Evolutionary conservation across 148 eudicot species (phyloP).

Genomic region (Diospyros lotus): DNA sequence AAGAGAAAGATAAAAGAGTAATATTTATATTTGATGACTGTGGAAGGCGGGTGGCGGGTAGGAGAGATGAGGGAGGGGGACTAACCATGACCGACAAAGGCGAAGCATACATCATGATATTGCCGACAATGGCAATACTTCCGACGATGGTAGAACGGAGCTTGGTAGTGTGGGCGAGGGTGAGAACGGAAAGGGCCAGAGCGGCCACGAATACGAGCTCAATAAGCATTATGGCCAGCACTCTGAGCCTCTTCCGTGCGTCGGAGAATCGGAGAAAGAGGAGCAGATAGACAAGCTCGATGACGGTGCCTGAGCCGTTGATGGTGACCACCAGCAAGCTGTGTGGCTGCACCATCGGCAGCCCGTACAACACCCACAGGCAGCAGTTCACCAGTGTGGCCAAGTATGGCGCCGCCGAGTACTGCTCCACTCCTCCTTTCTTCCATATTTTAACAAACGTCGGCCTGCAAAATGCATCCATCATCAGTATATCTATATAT

Average conservation of each 20-base stretch:
- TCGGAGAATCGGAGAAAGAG: conserved; percentile 50
- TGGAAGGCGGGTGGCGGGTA: too few species aligned
- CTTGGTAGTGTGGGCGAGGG: conserved; percentile 38
- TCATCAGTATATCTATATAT: too few species aligned
- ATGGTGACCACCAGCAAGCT: conserved; percentile 58
- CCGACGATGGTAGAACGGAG: conserved; percentile 54
- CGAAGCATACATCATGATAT: conserved; percentile 70
- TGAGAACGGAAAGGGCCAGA: conserved; percentile 40
- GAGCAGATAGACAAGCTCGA: conserved; percentile 46
- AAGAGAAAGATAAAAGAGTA: too few species aligned
- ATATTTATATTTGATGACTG: too few species aligned
- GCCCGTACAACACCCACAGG: conserved; percentile 65
- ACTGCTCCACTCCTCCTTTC: conserved; percentile 60
- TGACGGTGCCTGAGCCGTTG: conserved; percentile 48
- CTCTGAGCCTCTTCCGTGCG: conserved; percentile 34
- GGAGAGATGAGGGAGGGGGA: neutral
- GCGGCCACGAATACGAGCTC: conserved; percentile 39
- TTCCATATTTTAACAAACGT: conserved; percentile 38
- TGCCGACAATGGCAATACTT: conserved; percentile 40
- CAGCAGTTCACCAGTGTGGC: conserved; percentile 64
- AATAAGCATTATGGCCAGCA: conserved; percentile 26
- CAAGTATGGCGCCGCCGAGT: conserved; percentile 63
- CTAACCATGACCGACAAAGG: conserved; percentile 71
- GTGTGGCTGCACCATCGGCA: conserved; percentile 62
- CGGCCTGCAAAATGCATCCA: neutral